Percentiles rank a stretch among this genome's conserved stretches.
phyloP scores from a whole-genome alignment of 2,329 filamentous ascomycete species.

The Trichoderma atroviride region DNA sequence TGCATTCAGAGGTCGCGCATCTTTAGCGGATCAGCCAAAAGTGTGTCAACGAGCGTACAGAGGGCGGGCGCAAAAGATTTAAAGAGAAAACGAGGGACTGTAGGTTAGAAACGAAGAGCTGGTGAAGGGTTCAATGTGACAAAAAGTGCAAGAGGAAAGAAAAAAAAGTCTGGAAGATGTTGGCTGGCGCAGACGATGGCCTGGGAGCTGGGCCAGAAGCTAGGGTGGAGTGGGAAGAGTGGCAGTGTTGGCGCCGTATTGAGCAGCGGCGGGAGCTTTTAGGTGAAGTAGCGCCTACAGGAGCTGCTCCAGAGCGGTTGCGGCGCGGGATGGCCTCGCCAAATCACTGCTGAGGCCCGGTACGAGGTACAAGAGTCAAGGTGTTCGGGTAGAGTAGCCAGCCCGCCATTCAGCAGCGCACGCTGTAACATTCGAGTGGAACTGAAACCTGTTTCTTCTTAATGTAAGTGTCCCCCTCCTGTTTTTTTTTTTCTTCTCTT shows the following conservation, averaged over 20 bases:
- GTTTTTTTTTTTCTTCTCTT: background rate
- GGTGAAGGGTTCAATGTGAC: conserved; percentile 1
- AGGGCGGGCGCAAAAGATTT: conserved; percentile 1
- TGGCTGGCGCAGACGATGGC: conserved; percentile 21
- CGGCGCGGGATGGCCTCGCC: background rate
- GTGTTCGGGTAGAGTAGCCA: background rate
- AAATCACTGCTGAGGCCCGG: background rate
- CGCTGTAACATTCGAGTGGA: background rate
- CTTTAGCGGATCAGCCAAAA: conserved; percentile 27
- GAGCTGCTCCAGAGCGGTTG: background rate
- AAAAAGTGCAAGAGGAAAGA: conserved; percentile 6
- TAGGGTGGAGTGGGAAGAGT: conserved; percentile 25
- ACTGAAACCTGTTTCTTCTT: background rate
- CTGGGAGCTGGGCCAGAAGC: conserved; percentile 11
- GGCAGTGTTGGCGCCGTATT: conserved; percentile 6
- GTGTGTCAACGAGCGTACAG: background rate
- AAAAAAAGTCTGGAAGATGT: conserved; percentile 14
- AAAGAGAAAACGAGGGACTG: conserved; percentile 21
- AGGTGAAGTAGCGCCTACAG: conserved; percentile 2
- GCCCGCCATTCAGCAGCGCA: background rate
- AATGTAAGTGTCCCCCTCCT: background rate
- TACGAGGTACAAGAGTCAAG: background rate
- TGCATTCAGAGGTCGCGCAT: conserved; percentile 33
- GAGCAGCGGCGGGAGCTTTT: conserved; percentile 1
- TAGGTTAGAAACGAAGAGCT: conserved; percentile 6